Conservation (phyloP, 371 early-diverging fungal genomes). For the Mortierella sp. region DNA sequence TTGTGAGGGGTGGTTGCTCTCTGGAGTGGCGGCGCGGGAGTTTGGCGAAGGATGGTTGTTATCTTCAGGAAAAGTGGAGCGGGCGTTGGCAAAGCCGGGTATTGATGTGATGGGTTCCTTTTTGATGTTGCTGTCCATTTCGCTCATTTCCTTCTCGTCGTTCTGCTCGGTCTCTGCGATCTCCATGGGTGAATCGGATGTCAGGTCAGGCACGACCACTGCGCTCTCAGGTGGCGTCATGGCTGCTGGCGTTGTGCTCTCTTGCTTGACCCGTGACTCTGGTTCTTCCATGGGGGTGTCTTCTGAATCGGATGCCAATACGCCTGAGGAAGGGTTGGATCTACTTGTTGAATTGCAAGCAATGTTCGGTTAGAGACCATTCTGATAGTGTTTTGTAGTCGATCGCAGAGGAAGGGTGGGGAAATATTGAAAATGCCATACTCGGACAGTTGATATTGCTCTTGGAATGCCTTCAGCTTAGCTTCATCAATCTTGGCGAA, state of each 20-base stretch:
- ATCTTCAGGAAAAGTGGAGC: slow-evolving; percentile 18
- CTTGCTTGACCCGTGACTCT: slow-evolving; percentile 38
- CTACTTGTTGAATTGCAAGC: slow-evolving; percentile 5
- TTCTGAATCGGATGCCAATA: slow-evolving; percentile 23
- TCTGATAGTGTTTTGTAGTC: neutral
- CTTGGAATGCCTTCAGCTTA: slow-evolving; percentile 51
- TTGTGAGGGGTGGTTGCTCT: slow-evolving; percentile 6
- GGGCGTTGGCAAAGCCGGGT: slow-evolving; percentile 25
- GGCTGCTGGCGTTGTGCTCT: slow-evolving; percentile 46
- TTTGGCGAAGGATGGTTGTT: slow-evolving; percentile 39
- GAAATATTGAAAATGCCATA: slow-evolving; percentile 8
- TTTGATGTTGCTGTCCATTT: slow-evolving; percentile 41
- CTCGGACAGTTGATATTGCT: slow-evolving; percentile 52
- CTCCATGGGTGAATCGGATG: slow-evolving; percentile 49
- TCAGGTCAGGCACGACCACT: slow-evolving; percentile 51
- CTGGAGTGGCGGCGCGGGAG: slow-evolving; percentile 40
- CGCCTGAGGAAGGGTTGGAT: slow-evolving; percentile 35
- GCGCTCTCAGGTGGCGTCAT: slow-evolving; percentile 55
- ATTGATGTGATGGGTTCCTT: slow-evolving; percentile 43
- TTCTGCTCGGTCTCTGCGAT: slow-evolving; percentile 24
- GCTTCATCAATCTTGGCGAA: slow-evolving; percentile 47
- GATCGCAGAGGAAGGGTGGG: neutral
- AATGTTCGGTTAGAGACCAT: neutral
- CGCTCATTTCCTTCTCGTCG: slow-evolving; percentile 20
- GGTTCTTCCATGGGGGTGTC: slow-evolving; percentile 35